Percentiles rank a stretch among this genome's conserved stretches.
Conservation (phyloP, 768 basidiomycete genomes). For the Russula olivacea region DNA sequence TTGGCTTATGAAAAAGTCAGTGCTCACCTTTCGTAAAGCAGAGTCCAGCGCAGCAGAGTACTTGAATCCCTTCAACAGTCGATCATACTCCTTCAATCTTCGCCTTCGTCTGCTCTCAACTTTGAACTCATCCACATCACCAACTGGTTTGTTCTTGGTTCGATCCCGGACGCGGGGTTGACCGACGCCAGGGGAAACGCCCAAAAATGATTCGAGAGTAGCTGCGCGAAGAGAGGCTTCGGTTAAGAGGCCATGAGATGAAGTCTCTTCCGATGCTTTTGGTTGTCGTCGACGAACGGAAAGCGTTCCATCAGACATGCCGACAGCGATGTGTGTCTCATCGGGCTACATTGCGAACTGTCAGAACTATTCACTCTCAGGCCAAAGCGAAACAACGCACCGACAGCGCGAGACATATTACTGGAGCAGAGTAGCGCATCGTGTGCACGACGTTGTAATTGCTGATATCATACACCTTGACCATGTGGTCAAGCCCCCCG, state of each 20-base stretch:
- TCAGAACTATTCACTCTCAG: slow-evolving; percentile 12
- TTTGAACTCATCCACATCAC: slow-evolving; percentile 69
- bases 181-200: slow-evolving; percentile 49
- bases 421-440: slow-evolving; percentile 94
- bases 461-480: slow-evolving; percentile 95
- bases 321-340: slow-evolving; percentile 92
- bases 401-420: slow-evolving; percentile 86
- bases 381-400: slow-evolving; percentile 42
- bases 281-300: slow-evolving; percentile 87
- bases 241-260: slow-evolving; percentile 33
- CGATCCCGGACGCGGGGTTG: slow-evolving; percentile 48
- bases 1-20: neutral
- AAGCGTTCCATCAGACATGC: slow-evolving; percentile 98
- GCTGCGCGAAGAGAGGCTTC: slow-evolving; percentile 44
- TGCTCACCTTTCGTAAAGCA: slow-evolving; percentile 71
- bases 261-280: slow-evolving; percentile 54
- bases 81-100: slow-evolving; percentile 82
- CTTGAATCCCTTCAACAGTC: slow-evolving; percentile 83
- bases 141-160: slow-evolving; percentile 43
- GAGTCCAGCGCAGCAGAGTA: slow-evolving; percentile 93
- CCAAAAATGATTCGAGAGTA: slow-evolving; percentile 63
- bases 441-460: slow-evolving; percentile 95
- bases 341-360: slow-evolving; percentile 58
- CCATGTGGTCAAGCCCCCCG: slow-evolving; percentile 93
- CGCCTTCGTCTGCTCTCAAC: slow-evolving; percentile 67